phyloP scores from a whole-genome alignment of 2,329 filamentous ascomycete species.

The Cladosporium velox region DNA sequence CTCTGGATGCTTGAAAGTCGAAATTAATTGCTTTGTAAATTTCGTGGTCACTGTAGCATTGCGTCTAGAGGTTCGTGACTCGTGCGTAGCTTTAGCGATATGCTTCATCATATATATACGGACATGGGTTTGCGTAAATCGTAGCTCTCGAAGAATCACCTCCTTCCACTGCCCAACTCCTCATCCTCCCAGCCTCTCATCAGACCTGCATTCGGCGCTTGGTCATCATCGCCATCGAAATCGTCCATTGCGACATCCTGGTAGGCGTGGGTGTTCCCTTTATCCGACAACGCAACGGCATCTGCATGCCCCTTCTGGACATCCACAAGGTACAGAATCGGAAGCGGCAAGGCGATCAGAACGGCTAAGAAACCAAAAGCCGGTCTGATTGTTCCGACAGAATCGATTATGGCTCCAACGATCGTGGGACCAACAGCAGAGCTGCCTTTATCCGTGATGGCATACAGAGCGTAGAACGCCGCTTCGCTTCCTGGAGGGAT shows the following conservation, averaged over 20 bases:
- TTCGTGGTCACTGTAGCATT: neutral
- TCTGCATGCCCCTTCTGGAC: conserved; percentile 58
- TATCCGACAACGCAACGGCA: conserved; percentile 28
- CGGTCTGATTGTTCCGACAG: conserved; percentile 43
- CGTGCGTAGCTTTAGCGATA: neutral
- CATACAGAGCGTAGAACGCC: conserved; percentile 90
- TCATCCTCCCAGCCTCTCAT: conserved; percentile 17
- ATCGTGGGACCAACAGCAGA: conserved; percentile 89
- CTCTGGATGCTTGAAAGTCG: neutral
- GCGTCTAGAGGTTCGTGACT: neutral
- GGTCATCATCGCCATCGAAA: neutral
- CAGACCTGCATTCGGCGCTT: neutral
- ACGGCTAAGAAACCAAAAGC: conserved; percentile 85
- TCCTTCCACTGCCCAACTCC: conserved; percentile 1
- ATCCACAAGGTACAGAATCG: conserved; percentile 77
- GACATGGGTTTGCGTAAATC: neutral
- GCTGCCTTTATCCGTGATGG: conserved; percentile 92
- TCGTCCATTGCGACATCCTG: conserved; percentile 16
- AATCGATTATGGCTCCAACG: conserved; percentile 84
- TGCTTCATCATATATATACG: neutral
- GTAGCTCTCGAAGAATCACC: neutral
- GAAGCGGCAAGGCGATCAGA: conserved; percentile 74
- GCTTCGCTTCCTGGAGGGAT: conserved; percentile 91
- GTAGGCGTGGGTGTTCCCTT: neutral
- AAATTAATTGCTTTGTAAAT: neutral